Evolutionary conservation across 352 stramenopile genomes (phyloP).

Genomic region (Aphanomyces invadans): DNA sequence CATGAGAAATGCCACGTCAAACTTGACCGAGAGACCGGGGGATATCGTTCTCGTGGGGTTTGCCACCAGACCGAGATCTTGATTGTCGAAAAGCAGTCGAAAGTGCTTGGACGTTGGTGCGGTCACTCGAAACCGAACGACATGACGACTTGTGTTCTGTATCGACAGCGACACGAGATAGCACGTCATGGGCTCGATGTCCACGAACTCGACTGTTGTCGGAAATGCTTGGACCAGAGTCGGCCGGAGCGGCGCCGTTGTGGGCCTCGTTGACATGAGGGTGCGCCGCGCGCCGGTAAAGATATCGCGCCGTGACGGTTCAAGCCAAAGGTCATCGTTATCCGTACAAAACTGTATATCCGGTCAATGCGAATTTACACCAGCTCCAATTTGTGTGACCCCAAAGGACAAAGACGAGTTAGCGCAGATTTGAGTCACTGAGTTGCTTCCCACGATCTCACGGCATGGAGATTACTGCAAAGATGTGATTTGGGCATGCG

Average conservation of each 20-base stretch:
- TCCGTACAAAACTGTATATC: too few species aligned
- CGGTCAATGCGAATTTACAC: too few species aligned
- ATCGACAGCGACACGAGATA: slow-evolving; percentile 57
- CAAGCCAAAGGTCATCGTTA: neutral
- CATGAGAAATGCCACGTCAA: slow-evolving; percentile 53
- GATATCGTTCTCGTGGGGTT: slow-evolving; percentile 64
- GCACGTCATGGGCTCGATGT: slow-evolving; percentile 47
- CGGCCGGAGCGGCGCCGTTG: neutral
- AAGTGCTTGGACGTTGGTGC: slow-evolving; percentile 49
- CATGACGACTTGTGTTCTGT: slow-evolving; percentile 57
- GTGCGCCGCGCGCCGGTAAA: neutral
- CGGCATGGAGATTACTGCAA: too few species aligned
- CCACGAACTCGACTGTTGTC: slow-evolving; percentile 51
- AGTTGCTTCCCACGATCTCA: too few species aligned
- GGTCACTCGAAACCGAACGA: slow-evolving; percentile 55
- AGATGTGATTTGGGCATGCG: too few species aligned
- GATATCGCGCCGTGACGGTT: neutral
- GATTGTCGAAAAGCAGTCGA: slow-evolving; percentile 39
- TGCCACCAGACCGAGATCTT: slow-evolving; percentile 50
- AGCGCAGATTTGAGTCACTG: too few species aligned
- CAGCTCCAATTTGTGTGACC: too few species aligned
- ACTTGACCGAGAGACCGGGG: slow-evolving; percentile 45
- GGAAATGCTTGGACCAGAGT: slow-evolving; percentile 51
- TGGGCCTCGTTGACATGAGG: neutral
- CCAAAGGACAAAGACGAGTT: too few species aligned